Conservation (phyloP, 495 filamentous ascomycete genomes). For the Aspergillus egyptiacus region DNA sequence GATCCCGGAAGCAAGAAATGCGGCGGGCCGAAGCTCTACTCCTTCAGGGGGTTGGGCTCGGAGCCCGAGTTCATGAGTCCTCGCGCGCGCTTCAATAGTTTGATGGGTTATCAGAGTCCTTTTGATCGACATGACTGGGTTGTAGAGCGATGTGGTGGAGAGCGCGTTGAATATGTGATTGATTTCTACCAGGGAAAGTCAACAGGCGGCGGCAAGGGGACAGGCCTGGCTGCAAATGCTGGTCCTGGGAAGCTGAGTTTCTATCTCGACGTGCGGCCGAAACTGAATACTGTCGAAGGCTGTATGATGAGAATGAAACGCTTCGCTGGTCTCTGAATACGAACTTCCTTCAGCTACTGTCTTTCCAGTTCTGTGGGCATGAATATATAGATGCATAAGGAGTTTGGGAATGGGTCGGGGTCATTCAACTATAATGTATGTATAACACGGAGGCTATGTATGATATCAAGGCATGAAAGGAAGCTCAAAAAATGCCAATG, state of each 20-base stretch:
- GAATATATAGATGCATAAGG: constrained; percentile 26
- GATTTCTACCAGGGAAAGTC: constrained; percentile 88
- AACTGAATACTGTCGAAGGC: constrained; percentile 87
- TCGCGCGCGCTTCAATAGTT: constrained; percentile 69
- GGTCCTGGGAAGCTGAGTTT: constrained; percentile 71
- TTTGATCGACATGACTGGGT: constrained; percentile 99
- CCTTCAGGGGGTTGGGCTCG: constrained; percentile 65
- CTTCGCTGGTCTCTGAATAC: constrained; percentile 53
- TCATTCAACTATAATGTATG: constrained; percentile 32
- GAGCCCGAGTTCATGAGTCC: constrained; percentile 69
- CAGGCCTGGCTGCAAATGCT: constrained; percentile 38
- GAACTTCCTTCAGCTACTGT: background rate
- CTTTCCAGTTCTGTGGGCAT: constrained; percentile 12
- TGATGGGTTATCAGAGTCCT: constrained; percentile 80
- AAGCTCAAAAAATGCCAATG: constrained; percentile 16
- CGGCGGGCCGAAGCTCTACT: constrained; percentile 73
- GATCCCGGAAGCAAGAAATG: constrained; percentile 55
- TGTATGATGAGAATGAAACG: constrained; percentile 71
- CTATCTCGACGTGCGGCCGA: constrained; percentile 90
- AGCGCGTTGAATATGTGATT: constrained; percentile 87
- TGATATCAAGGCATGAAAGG: constrained; percentile 25
- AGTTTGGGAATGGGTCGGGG: constrained; percentile 23
- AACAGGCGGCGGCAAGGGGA: constrained; percentile 15
- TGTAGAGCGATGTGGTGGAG: constrained; percentile 81
- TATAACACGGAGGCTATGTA: constrained; percentile 38